phyloP scores from a whole-genome alignment of 352 stramenopile genomes.

The Phytophthora syringae region DNA sequence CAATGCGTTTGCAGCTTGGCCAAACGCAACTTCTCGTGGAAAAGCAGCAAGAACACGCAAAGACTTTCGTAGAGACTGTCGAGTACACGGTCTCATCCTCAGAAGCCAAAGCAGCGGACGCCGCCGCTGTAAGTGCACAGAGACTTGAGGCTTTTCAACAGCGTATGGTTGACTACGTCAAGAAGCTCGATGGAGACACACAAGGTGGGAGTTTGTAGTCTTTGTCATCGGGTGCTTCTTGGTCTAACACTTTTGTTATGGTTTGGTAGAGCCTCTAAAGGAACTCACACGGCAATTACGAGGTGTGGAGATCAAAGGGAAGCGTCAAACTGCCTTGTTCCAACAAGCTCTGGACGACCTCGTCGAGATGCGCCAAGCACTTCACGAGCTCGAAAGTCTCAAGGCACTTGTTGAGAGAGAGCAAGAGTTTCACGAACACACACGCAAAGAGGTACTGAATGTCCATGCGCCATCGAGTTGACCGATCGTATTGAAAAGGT shows the following conservation, averaged over 20 bases:
- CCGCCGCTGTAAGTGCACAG: constrained; percentile 30
- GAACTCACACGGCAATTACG: constrained; percentile 45
- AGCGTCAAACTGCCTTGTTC: constrained; percentile 49
- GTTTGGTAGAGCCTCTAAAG: constrained; percentile 42
- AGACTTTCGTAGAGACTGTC: constrained; percentile 50
- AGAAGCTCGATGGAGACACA: constrained; percentile 48
- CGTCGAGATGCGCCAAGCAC: constrained; percentile 25
- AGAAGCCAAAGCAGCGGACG: constrained; percentile 38
- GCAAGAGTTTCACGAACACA: constrained; percentile 36
- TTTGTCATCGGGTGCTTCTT: neutral
- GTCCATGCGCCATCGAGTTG: neutral
- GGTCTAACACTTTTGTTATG: neutral
- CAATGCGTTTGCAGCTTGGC: constrained; percentile 44
- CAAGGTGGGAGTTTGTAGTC: constrained; percentile 47
- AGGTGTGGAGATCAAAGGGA: constrained; percentile 49
- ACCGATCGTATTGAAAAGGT: constrained; percentile 10
- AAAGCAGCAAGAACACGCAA: constrained; percentile 56
- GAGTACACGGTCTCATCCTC: constrained; percentile 40
- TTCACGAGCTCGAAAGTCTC: constrained; percentile 46
- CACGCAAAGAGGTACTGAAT: constrained; percentile 37
- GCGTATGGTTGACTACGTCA: constrained; percentile 52
- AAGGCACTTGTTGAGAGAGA: constrained; percentile 35
- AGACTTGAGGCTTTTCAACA: constrained; percentile 58
- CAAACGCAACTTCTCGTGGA: constrained; percentile 54
- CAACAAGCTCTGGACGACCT: constrained; percentile 50